Evolutionary conservation across 2,329 filamentous ascomycete species (phyloP), one percentile per base, ranked within the genome.

Genomic region (Botrytis sinoallii): DNA sequence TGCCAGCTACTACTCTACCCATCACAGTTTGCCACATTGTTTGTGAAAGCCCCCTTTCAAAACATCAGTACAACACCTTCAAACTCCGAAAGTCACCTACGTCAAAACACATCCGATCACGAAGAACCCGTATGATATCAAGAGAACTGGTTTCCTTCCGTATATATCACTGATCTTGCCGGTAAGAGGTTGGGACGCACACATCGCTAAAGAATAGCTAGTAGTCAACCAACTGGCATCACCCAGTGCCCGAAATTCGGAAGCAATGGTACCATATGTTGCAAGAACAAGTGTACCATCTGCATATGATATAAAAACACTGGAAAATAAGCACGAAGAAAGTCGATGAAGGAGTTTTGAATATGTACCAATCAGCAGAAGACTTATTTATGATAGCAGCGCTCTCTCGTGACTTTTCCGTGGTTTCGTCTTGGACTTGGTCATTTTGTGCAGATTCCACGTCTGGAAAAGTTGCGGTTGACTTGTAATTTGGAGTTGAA

Each of bases 151-250:
- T 78, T 93, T 93, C 10, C 91, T 87, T 22, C 91, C 90, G 77
- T 93, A 92, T 59, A 93, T 91, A 78, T 93, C 91, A 69, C 86
- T 89, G 7, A 93, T 84, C 77, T 91, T 92, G 65, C 91, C 91
- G 77, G 92, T 94, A 0, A 94, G 83, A 1, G 92, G 92, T 80
- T 95, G 92, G 77, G 92, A 93, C 35, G 90, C 90, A 4, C 92
- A 93, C 70, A 93, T 83, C 1, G 92, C 93, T 70, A 95, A 85
- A 78, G 94, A 92, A 81, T 95, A 92, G 16, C 87, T 88, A 75
- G 67, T 73, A 29, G 88, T 85, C 18, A 89, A 79, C 88, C 89
- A 89, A 74, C 85, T 88, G 5, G 88, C 89, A 70, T 87, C 85
- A 25, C 84, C 85, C 7, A 91, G 79, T 48, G 85, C 84, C 71